phyloP scores from a whole-genome alignment of 495 filamentous ascomycete species.

The Annulohypoxylon bovei region DNA sequence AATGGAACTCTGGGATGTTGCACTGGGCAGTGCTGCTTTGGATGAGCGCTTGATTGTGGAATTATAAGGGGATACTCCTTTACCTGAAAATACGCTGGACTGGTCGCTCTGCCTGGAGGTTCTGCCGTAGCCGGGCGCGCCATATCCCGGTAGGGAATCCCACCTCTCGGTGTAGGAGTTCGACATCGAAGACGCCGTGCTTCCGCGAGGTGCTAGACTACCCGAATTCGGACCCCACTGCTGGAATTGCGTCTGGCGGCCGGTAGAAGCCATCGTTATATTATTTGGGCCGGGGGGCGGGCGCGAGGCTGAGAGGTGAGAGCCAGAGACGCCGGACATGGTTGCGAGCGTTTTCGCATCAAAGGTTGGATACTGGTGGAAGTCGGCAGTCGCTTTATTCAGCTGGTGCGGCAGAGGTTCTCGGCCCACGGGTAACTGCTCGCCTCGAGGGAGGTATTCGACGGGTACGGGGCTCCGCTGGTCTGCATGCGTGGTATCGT shows the following conservation, averaged over 20 bases:
- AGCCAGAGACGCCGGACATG: slow-evolving; percentile 59
- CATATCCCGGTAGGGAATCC: slow-evolving; percentile 70
- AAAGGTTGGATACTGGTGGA: slow-evolving; percentile 88
- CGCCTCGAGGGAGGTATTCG: slow-evolving; percentile 77
- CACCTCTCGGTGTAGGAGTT: slow-evolving; percentile 65
- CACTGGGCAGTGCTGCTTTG: slow-evolving; percentile 59
- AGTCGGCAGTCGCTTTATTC: slow-evolving; percentile 80
- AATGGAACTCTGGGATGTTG: slow-evolving; percentile 60
- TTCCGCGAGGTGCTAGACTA: slow-evolving; percentile 57
- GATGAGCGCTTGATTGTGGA: slow-evolving; percentile 74
- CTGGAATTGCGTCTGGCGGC: slow-evolving; percentile 75
- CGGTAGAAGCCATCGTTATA: slow-evolving; percentile 74
- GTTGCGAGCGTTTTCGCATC: slow-evolving; percentile 61
- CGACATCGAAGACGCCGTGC: slow-evolving; percentile 58
- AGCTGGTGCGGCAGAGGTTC: slow-evolving; percentile 84
- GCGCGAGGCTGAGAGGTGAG: slow-evolving; percentile 73
- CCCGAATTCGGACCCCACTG: slow-evolving; percentile 67
- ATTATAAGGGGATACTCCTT: slow-evolving; percentile 76
- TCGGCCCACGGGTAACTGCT: slow-evolving; percentile 69
- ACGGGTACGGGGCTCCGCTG: slow-evolving; percentile 75
- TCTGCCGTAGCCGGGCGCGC: slow-evolving; percentile 44
- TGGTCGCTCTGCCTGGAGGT: slow-evolving; percentile 55
- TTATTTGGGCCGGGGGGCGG: slow-evolving; percentile 75
- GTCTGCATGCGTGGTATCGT: slow-evolving; percentile 77
- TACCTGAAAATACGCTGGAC: slow-evolving; percentile 70